Conservation (phyloP, 768 basidiomycete genomes). For the Naganishia vaughanmartiniae region DNA sequence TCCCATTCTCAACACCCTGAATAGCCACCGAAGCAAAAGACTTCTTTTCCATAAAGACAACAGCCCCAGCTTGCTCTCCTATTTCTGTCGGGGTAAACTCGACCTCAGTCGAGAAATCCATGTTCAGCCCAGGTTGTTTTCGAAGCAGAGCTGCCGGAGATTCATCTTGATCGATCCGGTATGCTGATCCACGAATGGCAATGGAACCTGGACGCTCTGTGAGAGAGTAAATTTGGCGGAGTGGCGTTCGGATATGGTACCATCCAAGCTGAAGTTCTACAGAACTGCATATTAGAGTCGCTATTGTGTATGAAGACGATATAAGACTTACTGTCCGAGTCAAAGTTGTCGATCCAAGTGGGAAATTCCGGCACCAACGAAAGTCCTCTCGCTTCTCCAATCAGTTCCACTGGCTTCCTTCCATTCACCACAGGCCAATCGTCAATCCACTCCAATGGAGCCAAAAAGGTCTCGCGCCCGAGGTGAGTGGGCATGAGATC, state of each 20-base stretch:
- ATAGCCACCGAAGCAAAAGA: slow-evolving; percentile 27
- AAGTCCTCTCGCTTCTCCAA: slow-evolving; percentile 3
- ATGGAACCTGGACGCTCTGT: slow-evolving; percentile 28
- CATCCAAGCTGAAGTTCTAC: slow-evolving; percentile 31
- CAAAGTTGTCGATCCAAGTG: slow-evolving; percentile 21
- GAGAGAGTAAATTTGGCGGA: slow-evolving; percentile 19
- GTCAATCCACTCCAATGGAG: slow-evolving; percentile 35
- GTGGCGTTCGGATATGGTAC: slow-evolving; percentile 37
- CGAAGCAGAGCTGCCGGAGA: slow-evolving; percentile 26
- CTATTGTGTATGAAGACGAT: neutral
- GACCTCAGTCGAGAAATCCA: slow-evolving; percentile 14
- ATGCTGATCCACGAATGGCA: slow-evolving; percentile 30
- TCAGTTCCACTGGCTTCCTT: slow-evolving; percentile 29
- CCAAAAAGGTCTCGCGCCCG: slow-evolving; percentile 54
- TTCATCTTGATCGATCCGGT: slow-evolving; percentile 26
- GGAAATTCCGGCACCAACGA: neutral
- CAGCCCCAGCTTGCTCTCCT: slow-evolving; percentile 31
- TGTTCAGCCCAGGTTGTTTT: slow-evolving; percentile 33
- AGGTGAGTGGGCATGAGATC: slow-evolving; percentile 39
- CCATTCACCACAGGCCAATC: slow-evolving; percentile 40
- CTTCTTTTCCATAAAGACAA: slow-evolving; percentile 26
- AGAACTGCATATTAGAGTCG: neutral
- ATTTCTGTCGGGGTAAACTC: slow-evolving; percentile 16
- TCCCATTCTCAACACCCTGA: slow-evolving; percentile 25
- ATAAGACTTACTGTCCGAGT: slow-evolving; percentile 3